Conservation (phyloP, 2,329 filamentous ascomycete genomes). For the Daldinia sp. region DNA sequence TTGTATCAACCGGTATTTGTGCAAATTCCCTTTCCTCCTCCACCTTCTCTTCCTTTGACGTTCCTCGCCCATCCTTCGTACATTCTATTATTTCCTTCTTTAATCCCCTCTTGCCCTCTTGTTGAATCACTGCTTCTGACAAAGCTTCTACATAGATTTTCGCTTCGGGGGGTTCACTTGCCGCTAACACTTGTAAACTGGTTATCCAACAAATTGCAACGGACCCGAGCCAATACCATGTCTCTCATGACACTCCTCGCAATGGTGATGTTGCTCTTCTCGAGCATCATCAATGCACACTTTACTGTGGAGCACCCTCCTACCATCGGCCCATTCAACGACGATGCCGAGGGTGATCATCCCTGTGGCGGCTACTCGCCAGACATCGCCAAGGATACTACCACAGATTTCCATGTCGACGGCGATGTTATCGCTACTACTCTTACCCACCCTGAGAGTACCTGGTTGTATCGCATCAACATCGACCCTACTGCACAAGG, state of each 20-base stretch:
- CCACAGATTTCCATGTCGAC: constrained; percentile 64
- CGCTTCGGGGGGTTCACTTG: neutral
- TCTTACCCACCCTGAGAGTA: constrained; percentile 60
- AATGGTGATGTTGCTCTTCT: constrained; percentile 48
- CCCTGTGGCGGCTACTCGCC: constrained; percentile 65
- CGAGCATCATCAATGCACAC: constrained; percentile 57
- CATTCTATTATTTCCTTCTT: neutral
- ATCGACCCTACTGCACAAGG: constrained; percentile 55
- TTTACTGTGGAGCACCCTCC: constrained; percentile 60
- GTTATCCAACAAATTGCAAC: neutral
- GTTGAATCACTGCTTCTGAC: neutral
- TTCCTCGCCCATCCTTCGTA: neutral
- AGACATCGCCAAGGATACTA: constrained; percentile 50
- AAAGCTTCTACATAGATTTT: neutral
- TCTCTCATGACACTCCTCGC: constrained; percentile 50
- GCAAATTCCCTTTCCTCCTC: neutral
- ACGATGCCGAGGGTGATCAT: constrained; percentile 53
- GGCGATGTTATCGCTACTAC: constrained; percentile 61
- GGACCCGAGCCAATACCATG: constrained; percentile 45
- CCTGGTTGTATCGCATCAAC: constrained; percentile 67
- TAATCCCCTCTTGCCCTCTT: neutral
- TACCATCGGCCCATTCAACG: constrained; percentile 58
- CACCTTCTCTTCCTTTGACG: neutral
- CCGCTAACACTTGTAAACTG: neutral
- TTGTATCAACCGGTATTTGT: constrained; percentile 20